Evolutionary conservation across 2,329 filamentous ascomycete species (phyloP), one percentile per base, ranked within the genome.

Genomic region (Aspergillus eucalypticola): DNA sequence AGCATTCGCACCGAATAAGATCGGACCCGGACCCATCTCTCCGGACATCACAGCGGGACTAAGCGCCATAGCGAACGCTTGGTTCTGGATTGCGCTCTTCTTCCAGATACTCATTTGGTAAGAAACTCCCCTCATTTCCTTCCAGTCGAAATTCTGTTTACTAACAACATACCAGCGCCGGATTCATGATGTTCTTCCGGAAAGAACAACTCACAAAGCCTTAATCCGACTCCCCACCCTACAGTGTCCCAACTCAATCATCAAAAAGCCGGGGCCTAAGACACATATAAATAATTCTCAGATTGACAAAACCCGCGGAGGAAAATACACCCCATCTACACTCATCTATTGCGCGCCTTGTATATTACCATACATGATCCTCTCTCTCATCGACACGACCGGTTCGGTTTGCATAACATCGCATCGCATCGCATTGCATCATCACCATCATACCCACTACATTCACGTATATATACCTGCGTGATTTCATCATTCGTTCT

Each of bases 21-120:
- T 85, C 23, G 87, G 87, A 0, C 86, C 87, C 1, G 85, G 86
- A 1, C 76, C 80, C 3, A 85, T 88, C 17, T 88, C 87, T 63
- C 87, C 87, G 0, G 84, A 88, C 71, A 81, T 89, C 62, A 82
- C 81, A 15, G 78, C 79, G 56, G 79, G 80, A 0, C 71, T 79
- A 23, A 72, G 73, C 41, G 74, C 78, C 11, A 69, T 86, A 39
- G 79, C 74, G 11, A 80, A 81, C 59, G 76, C 79, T 15, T 84
- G 82, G 79, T 88, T 89, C 71, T 89, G 86, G 86, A 76, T 88
- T 59, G 84, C 82, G 53, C 69, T 89, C 38, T 60, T 80, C 7
- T 78, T 84, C 58, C 87, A 90, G 69, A 70, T 88, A 55, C 73
- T 81, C 21, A 82, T 89, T 62, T 88, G 76, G 84, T 71, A 82